A percentile compares a stretch with the other conserved stretches of the same genome.
phyloP scores from a whole-genome alignment of 163 green algal genomes.

The Picocystis sp. region DNA sequence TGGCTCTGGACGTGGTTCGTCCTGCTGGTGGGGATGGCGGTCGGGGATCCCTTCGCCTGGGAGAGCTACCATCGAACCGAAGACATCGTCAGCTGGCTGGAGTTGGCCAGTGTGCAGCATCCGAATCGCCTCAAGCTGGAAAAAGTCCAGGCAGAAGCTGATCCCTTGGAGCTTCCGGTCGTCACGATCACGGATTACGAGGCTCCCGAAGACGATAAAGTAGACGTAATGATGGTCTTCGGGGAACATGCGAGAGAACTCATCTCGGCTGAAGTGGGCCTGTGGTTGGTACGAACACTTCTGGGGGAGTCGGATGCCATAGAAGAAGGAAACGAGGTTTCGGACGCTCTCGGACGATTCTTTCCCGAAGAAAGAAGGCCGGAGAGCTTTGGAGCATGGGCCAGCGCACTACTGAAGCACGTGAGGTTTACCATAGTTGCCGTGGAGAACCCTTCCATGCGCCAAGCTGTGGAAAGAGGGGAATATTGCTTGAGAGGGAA shows the following conservation, averaged over 20 bases:
- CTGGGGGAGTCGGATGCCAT: constrained; percentile 3
- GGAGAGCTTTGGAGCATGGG: constrained; percentile 13
- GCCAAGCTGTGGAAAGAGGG: constrained; percentile 27
- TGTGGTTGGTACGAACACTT: constrained; percentile 32
- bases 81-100: constrained; percentile 23
- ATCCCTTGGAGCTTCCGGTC: constrained; percentile 8
- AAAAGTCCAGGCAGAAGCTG: too few relatives aligned
- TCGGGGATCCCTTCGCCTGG: too few relatives aligned
- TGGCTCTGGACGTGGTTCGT: too few relatives aligned
- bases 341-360: constrained; percentile 10
- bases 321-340: constrained; percentile 9
- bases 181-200: constrained; percentile 21
- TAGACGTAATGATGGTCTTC: constrained; percentile 30
- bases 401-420: constrained; percentile 18
- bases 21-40: too few relatives aligned
- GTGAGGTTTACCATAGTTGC: constrained; percentile 35
- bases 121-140: constrained; percentile 11
- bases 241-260: constrained; percentile 46
- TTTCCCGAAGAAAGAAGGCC: background rate
- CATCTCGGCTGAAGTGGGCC: constrained; percentile 37
- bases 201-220: constrained; percentile 11
- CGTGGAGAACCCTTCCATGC: constrained; percentile 30
- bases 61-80: constrained; percentile 22
- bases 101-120: constrained; percentile 7
- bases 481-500: constrained; percentile 37